Evolutionary conservation across 257 asterid genomes (phyloP), one percentile per base, ranked within the genome.

Genomic region (Orobanche coerulescens): DNA sequence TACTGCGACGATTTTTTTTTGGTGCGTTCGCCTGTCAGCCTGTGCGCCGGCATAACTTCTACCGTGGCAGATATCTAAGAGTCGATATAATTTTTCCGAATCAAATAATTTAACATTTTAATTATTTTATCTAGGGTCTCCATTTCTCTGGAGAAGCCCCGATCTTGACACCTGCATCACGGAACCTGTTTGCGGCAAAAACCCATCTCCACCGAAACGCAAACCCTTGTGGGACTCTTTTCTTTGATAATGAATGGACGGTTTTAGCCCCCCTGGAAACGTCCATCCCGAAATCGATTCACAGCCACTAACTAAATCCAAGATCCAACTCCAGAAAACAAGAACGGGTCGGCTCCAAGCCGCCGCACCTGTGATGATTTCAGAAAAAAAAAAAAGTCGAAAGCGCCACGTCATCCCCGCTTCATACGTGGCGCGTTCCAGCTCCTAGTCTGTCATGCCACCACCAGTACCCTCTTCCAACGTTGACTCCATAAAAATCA

Each of bases 291-390:
- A 44, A 36, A 54, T 8, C 9, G 63, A 36, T 69, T 62, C 19
- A 7, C 24, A 8, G 12, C 69, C 69, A 52, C 57, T 33, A 26
- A n/a, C n/a, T n/a, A n/a, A n/a, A n/a, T n/a, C n/a, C n/a, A n/a
- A n/a, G 19, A 37, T n/a, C 14, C 6, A 11, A 40, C 7, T 12
- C 4, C 4, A 18, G 4, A n/a, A 2, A 51, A 12, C 13, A 20
- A 0, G 18, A 79, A 12, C 80, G 74, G 74, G 88, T 72, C 64
- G 60, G 55, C 46, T 12, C 55, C 75, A 66, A 73, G 81, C 73
- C 74, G 77, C 82, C 81, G 76, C 81, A 58, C 10, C 42, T 30
- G 57, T n/a, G n/a, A n/a, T n/a, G n/a, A n/a, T n/a, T n/a, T n/a
- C n/a, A n/a, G n/a, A n/a, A n/a, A 16, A 16, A 5, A n/a, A 12